Evolutionary conservation across 139 green algal species (phyloP).

Genomic region (Penium margaritaceum): DNA sequence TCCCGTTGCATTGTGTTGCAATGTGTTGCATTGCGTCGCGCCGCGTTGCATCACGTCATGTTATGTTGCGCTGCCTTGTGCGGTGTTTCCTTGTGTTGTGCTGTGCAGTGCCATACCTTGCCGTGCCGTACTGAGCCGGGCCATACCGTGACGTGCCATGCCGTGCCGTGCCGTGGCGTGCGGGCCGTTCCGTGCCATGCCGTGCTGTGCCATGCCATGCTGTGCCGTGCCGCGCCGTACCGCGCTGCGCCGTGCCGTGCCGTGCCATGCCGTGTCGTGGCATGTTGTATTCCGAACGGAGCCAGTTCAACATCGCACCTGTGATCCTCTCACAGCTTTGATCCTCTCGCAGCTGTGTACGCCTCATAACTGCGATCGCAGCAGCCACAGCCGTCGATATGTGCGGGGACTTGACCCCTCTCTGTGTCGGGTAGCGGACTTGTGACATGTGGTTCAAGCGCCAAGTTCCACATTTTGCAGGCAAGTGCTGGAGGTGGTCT

Average conservation of each 20-base stretch:
- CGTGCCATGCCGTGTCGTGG: too few relatives aligned
- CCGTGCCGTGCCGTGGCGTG: too few relatives aligned
- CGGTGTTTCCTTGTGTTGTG: too few relatives aligned
- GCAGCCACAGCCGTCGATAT: neutral
- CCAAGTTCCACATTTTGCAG: neutral
- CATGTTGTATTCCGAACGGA: neutral
- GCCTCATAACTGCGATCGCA: neutral
- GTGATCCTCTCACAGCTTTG: neutral
- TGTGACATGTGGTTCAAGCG: neutral
- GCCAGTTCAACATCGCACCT: neutral
- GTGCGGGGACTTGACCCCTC: neutral
- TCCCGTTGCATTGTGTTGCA: too few relatives aligned
- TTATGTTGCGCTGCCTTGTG: neutral
- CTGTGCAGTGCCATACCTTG: neutral
- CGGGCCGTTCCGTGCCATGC: too few relatives aligned
- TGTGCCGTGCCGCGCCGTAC: too few relatives aligned
- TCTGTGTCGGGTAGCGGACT: neutral
- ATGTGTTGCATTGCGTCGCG: neutral
- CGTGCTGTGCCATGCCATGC: neutral
- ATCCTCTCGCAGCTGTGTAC: neutral
- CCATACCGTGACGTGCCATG: too few relatives aligned
- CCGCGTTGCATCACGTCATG: too few relatives aligned
- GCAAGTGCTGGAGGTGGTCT: constrained; percentile 41
- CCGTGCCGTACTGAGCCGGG: neutral
- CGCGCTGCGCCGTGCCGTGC: neutral